Percentiles rank a stretch among this genome's conserved stretches.
Conservation (phyloP, 176 grass and related monocot genomes). For the Hsuehochloa calcarea region DNA sequence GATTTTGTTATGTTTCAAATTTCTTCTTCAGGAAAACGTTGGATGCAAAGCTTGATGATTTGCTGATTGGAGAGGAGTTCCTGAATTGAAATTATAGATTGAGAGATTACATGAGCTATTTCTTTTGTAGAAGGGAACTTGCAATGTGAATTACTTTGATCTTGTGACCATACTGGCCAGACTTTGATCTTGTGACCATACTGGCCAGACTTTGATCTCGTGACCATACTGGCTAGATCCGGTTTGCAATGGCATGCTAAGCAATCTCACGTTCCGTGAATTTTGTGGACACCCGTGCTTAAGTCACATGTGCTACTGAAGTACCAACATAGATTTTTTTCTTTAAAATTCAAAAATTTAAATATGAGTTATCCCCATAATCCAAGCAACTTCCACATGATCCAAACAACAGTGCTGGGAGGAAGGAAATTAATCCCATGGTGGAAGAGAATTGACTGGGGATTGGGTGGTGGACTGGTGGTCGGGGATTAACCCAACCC, state of each 20-base stretch:
- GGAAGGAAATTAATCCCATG: too few relatives aligned
- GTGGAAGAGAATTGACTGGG: too few relatives aligned
- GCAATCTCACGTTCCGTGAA: conserved; percentile 4
- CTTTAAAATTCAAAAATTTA: too few relatives aligned
- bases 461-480: too few relatives aligned
- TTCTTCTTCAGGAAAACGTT: too few relatives aligned
- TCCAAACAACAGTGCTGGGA: too few relatives aligned
- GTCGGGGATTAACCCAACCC: too few relatives aligned
- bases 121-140: conserved; percentile 13
- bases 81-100: neutral
- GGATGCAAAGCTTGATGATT: too few relatives aligned
- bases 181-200: neutral
- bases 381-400: too few relatives aligned
- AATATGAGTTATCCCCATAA: too few relatives aligned
- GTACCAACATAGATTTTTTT: neutral
- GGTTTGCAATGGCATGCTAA: neutral
- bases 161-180: neutral
- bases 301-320: neutral
- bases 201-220: neutral
- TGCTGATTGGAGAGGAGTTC: neutral
- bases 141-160: neutral
- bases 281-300: conserved; percentile 10
- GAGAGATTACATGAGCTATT: conserved; percentile 1
- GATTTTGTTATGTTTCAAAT: too few relatives aligned
- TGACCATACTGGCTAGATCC: conserved; percentile 10